phyloP scores from a whole-genome alignment of 176 grass and related monocot genomes.

The Rhipidocladum racemiflorum region DNA sequence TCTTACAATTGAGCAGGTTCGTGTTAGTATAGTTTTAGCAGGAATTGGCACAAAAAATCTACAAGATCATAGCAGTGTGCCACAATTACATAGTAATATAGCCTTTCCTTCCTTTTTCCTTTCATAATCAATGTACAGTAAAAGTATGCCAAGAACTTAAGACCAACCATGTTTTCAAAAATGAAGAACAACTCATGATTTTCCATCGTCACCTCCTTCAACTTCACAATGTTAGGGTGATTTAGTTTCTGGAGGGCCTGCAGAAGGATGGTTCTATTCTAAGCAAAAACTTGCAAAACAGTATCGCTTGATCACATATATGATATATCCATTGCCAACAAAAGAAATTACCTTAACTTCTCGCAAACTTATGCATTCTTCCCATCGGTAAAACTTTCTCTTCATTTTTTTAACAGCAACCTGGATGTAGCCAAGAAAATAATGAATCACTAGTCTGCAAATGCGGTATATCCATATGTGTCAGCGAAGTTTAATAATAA shows the following conservation, averaged over 20 bases:
- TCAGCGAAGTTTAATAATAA: background rate
- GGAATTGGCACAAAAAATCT: background rate
- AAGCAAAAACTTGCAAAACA: background rate
- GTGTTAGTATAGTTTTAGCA: background rate
- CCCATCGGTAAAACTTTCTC: constrained; percentile 78
- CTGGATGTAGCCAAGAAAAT: constrained; percentile 31
- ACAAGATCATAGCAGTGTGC: background rate
- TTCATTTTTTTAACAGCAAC: constrained; percentile 99
- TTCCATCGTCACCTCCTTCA: constrained; percentile 81
- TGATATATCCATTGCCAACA: background rate
- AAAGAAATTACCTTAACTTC: constrained; percentile 72
- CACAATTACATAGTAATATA: background rate
- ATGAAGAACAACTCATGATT: constrained; percentile 90
- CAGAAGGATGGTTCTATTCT: constrained; percentile 27
- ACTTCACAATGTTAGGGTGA: constrained; percentile 77
- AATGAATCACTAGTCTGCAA: background rate
- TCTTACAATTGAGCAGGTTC: background rate
- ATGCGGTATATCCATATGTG: background rate
- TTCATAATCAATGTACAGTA: background rate
- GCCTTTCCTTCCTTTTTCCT: background rate
- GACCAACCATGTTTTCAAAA: constrained; percentile 87
- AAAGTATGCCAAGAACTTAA: background rate
- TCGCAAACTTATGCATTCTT: constrained; percentile 74
- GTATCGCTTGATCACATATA: background rate
- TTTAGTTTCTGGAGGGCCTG: constrained; percentile 79